phyloP scores from a whole-genome alignment of 208 protist genomes.

The Trypanosoma melophagium region DNA sequence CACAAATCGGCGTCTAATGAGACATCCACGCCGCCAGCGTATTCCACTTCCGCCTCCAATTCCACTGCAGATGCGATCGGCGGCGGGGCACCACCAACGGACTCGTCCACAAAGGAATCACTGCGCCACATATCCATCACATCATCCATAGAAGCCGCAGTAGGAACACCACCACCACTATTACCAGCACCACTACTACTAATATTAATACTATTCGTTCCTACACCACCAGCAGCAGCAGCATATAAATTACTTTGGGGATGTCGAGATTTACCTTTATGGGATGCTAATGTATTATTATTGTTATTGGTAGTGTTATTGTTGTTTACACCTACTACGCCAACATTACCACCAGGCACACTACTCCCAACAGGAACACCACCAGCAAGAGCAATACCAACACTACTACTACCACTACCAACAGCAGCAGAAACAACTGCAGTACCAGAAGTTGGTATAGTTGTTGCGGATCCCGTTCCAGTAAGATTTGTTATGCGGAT shows the following conservation, averaged over 20 bases:
- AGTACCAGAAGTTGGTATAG: background rate
- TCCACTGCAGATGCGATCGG: conserved; percentile 43
- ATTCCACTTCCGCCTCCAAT: conserved; percentile 79
- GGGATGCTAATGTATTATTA: background rate
- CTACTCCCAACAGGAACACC: background rate
- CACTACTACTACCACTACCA: background rate
- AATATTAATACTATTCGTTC: too few species aligned
- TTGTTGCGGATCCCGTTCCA: conserved; percentile 15
- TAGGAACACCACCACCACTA: too few species aligned
- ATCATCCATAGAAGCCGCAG: conserved; percentile 1
- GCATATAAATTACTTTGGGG: too few species aligned
- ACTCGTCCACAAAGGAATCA: conserved; percentile 12
- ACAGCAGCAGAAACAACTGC: background rate
- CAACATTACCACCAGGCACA: background rate
- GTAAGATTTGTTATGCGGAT: conserved; percentile 53
- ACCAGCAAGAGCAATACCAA: background rate
- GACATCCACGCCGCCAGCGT: conserved; percentile 63
- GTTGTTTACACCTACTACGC: background rate
- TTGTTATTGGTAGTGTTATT: background rate
- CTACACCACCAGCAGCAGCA: background rate
- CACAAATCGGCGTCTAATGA: conserved; percentile 69
- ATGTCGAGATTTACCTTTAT: background rate
- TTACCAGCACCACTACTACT: too few species aligned
- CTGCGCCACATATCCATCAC: conserved; percentile 7
- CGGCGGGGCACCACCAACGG: background rate